Base-by-base conservation (phyloP, 352 stramenopile genomes). In the Ophiocytium majus region DNA sequence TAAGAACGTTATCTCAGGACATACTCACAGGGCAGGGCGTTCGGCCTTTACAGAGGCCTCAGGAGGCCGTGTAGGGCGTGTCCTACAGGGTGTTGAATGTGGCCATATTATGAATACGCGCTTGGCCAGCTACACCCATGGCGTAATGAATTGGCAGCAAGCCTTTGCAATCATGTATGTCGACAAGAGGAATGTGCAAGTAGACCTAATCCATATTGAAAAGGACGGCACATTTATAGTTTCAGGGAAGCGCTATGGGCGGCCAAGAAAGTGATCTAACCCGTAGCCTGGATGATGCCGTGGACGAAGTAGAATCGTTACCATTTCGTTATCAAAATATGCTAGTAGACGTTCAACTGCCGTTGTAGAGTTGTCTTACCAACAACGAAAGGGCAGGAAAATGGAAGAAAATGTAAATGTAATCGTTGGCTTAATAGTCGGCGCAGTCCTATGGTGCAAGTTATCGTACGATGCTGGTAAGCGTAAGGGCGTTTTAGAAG, bases 261-360 rank as follows among this genome's bases (percentile, higher is more conserved):
- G 57, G 28, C 57, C 57, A 23, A 71, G 57, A 71, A 23, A 71
- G 28, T 28, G 57, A 71, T 23, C 57, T 71, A 23, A 28, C 23
- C 28, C 57, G 57, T 23, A 23, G 19, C 23, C 23, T 71, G 19
- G 57, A 71, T 28, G 57, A 71, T 28, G 19, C 23, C 57, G 28
- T 71, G 23, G 57, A 71, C 57, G 57, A 71, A 23, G 57, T 28
- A 71, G 57, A 71, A 71, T 71, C 57, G 57, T 71, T 71, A 71
- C 57, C 57, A 71, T 71, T 71, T 71, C 57, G 57, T 71, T 71
- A 71, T 71, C 19, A 23, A 71, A 71, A 71, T 71, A 71, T 71
- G 19, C n/a, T n/a, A n/a, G n/a, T 71, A 71, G 57, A 71, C 28
- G 23, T 71, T 71, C 57, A 23, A 23, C 57, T 28, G 23, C 28